Conservation (phyloP, 352 stramenopile species). For the Globisporangium abappressorium region DNA sequence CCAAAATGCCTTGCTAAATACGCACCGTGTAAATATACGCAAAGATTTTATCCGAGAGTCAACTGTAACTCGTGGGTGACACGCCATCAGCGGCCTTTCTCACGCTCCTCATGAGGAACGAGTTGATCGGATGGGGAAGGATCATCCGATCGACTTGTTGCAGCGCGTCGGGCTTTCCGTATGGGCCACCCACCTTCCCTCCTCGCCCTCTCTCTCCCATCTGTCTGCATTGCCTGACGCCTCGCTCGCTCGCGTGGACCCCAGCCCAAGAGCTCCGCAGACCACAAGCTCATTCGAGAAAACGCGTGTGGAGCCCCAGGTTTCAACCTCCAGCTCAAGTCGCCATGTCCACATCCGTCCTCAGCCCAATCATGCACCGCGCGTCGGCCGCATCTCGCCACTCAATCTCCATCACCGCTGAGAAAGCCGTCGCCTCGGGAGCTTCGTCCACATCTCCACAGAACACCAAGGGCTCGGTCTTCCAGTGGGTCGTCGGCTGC, state of each 20-base stretch:
- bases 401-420: conserved; percentile 9
- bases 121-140: conserved; percentile 1
- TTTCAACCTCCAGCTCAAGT: neutral
- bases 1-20: neutral
- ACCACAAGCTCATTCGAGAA: conserved; percentile 6
- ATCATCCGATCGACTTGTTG: conserved; percentile 1
- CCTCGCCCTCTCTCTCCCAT: neutral
- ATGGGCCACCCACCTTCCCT: neutral
- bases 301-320: conserved; percentile 1
- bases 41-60: neutral
- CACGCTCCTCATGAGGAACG: neutral
- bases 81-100: conserved; percentile 4
- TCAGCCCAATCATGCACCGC: conserved; percentile 11
- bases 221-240: neutral
- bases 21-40: neutral
- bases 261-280: neutral
- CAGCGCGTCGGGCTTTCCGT: neutral
- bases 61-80: neutral
- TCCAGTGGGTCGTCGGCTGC: conserved; percentile 61
- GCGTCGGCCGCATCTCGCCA: conserved; percentile 5
- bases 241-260: neutral
- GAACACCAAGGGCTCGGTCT: conserved; percentile 29
- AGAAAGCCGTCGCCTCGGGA: neutral
- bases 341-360: neutral
- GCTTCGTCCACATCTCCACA: neutral